These are phyloP conservation scores for Colletotrichum tamarilloi DNA, from an alignment of 2,329 filamentous ascomycete species.

Conservation along the genomic window DNA sequence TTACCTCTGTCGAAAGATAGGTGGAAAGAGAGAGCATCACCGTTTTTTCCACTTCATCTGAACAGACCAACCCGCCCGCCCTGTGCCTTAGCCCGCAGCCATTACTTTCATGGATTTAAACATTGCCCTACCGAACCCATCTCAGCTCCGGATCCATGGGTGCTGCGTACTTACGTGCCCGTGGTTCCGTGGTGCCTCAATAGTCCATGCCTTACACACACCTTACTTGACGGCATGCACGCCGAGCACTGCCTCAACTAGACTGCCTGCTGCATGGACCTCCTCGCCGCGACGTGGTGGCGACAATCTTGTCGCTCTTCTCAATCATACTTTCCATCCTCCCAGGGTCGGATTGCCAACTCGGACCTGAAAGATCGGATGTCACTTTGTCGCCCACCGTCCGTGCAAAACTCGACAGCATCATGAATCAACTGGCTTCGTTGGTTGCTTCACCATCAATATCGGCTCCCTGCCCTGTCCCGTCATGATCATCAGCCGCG, in stretches of 20 bases:
- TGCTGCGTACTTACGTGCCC: neutral
- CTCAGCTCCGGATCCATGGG: neutral
- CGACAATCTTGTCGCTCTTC: constrained; percentile 12
- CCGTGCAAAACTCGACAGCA: constrained; percentile 19
- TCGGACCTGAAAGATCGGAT: constrained; percentile 32
- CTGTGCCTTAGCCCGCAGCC: neutral
- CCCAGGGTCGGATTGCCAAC: neutral
- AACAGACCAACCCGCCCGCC: neutral
- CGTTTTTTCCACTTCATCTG: neutral
- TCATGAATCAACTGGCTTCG: constrained; percentile 1
- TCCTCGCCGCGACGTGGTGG: constrained; percentile 27
- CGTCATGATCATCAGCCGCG: constrained; percentile 34
- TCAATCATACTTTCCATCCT: neutral
- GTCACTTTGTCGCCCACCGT: constrained; percentile 25
- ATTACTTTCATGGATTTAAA: neutral
- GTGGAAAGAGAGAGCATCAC: neutral
- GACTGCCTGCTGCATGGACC: constrained; percentile 30
- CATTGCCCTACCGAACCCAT: neutral
- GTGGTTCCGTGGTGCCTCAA: neutral
- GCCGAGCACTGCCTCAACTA: constrained; percentile 13
- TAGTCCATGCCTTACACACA: neutral
- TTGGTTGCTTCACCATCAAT: constrained; percentile 34
- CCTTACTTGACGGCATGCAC: constrained; percentile 16
- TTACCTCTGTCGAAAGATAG: too few species aligned
- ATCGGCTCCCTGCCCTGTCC: constrained; percentile 20